Conservation (phyloP, 2,329 filamentous ascomycete species). For the Penicillium sp. region DNA sequence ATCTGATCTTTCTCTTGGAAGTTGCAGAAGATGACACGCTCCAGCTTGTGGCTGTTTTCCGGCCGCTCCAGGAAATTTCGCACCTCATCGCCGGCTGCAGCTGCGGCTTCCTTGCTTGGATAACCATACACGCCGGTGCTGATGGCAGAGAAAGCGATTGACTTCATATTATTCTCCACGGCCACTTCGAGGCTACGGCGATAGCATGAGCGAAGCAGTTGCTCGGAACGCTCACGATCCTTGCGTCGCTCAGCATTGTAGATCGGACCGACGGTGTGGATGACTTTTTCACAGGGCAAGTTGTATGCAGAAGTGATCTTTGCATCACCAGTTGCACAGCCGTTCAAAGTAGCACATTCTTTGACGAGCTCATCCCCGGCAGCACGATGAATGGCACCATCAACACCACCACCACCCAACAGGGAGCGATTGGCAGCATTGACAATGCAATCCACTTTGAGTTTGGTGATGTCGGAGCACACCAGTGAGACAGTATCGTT, state of each 20-base stretch:
- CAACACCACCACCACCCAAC: conserved; percentile 83
- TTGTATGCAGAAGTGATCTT: conserved; percentile 76
- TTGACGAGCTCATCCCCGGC: conserved; percentile 63
- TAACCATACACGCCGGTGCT: conserved; percentile 91
- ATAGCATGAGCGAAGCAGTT: conserved; percentile 62
- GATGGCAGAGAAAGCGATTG: conserved; percentile 74
- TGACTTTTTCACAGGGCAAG: conserved; percentile 70
- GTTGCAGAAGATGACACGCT: conserved; percentile 76
- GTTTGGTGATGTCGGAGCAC: conserved; percentile 72
- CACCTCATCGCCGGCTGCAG: conserved; percentile 61
- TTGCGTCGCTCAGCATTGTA: conserved; percentile 47
- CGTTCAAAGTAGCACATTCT: conserved; percentile 66
- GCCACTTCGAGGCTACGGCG: conserved; percentile 65
- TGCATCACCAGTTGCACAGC: conserved; percentile 71
- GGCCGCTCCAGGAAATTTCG: conserved; percentile 48
- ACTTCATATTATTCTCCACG: conserved; percentile 57
- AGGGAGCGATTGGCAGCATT: conserved; percentile 82
- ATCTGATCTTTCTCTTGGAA: conserved; percentile 71
- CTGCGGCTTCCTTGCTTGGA: conserved; percentile 65
- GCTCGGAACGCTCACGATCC: conserved; percentile 31
- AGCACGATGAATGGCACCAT: conserved; percentile 77
- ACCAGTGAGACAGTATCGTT: conserved; percentile 57
- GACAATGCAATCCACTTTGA: conserved; percentile 76
- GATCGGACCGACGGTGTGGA: conserved; percentile 85
- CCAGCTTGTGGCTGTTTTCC: conserved; percentile 45